phyloP scores from a whole-genome alignment of 2,329 filamentous ascomycete species.

The Paracorniculantispora psalliotae region DNA sequence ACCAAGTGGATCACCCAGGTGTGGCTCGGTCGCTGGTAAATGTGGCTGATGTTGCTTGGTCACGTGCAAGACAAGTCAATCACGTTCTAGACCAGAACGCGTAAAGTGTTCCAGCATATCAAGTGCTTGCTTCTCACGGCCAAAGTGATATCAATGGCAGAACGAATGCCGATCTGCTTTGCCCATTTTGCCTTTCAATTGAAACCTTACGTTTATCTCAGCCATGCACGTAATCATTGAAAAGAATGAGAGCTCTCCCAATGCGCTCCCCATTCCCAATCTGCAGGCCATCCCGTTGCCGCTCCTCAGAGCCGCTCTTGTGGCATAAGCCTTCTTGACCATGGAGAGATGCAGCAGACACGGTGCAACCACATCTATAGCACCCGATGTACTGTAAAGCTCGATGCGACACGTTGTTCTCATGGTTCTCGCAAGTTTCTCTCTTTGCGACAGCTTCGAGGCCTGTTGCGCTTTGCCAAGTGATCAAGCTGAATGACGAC shows the following conservation, averaged over 20 bases:
- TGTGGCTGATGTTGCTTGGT: constrained; percentile 4
- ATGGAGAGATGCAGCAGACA: not conserved
- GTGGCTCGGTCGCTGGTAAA: not conserved
- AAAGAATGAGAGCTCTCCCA: too few relatives aligned
- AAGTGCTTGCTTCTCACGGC: not conserved
- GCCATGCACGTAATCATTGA: too few relatives aligned
- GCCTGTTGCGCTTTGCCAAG: not conserved
- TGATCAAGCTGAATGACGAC: not conserved
- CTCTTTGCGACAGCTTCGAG: not conserved
- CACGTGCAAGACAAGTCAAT: not conserved
- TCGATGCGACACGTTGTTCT: not conserved
- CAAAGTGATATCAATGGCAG: not conserved
- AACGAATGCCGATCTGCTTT: not conserved
- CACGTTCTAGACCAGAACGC: not conserved
- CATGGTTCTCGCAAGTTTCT: not conserved
- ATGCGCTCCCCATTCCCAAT: too few relatives aligned
- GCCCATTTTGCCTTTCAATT: not conserved
- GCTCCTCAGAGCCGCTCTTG: not conserved
- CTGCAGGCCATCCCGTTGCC: not conserved
- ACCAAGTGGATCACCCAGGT: not conserved
- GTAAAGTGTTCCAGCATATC: constrained; percentile 6
- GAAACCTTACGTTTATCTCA: too few relatives aligned
- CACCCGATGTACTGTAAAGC: not conserved
- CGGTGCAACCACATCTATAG: not conserved
- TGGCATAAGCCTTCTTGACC: not conserved